Conservation (phyloP, 2,329 filamentous ascomycete genomes). For the Apiospora marii region DNA sequence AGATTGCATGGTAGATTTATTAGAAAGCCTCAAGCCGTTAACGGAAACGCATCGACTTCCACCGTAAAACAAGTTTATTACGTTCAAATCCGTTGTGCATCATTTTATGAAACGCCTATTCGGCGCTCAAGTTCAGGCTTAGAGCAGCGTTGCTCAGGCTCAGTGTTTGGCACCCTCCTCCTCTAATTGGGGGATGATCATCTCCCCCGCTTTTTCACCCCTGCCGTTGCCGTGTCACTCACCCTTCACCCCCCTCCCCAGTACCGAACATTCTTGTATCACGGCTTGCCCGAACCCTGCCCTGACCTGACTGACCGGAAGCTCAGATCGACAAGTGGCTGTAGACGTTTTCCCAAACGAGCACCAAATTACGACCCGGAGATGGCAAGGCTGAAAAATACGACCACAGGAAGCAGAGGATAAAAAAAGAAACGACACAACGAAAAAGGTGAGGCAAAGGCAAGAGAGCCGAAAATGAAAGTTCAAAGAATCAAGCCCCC, state of each 20-base stretch:
- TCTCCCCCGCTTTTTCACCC: conserved; percentile 4
- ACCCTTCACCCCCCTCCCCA: no score
- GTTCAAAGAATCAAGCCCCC: background rate
- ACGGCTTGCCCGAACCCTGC: background rate
- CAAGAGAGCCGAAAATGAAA: background rate
- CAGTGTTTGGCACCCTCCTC: no score
- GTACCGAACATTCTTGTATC: background rate
- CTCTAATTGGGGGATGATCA: background rate
- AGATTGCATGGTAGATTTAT: no score
- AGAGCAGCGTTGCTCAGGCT: no score
- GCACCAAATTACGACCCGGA: background rate
- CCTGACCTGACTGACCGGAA: background rate
- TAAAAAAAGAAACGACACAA: background rate
- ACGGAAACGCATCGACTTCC: no score
- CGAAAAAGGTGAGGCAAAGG: background rate
- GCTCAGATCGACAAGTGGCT: background rate
- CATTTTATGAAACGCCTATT: no score
- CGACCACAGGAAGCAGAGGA: background rate
- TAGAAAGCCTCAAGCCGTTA: no score
- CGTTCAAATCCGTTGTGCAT: no score
- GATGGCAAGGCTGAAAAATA: background rate
- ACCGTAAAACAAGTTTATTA: no score
- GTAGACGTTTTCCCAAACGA: background rate
- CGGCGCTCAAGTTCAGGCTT: no score
- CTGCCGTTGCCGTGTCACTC: conserved; percentile 1